These are phyloP conservation scores for Wickerhamomyces ciferrii DNA, from an alignment of 805 yeast genomes.

Conservation along the genomic window DNA sequence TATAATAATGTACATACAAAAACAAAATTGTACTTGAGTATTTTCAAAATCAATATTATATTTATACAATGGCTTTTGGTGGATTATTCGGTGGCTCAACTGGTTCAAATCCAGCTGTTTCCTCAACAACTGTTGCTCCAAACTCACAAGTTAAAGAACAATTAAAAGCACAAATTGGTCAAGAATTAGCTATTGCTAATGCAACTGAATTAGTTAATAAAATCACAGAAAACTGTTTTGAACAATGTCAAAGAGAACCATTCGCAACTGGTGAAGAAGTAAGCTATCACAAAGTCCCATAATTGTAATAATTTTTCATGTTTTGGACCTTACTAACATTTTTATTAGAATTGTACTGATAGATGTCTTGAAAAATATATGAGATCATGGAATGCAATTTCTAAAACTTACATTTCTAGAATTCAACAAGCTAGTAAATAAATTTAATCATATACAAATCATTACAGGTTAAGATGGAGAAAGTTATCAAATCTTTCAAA, in stretches of 20 bases:
- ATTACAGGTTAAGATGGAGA: background rate
- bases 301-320: background rate
- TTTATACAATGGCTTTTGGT: slow-evolving; percentile 23
- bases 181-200: slow-evolving; percentile 86
- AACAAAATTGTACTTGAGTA: too few relatives aligned
- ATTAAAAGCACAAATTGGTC: slow-evolving; percentile 65
- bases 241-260: slow-evolving; percentile 67
- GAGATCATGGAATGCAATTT: slow-evolving; percentile 85
- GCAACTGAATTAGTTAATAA: slow-evolving; percentile 84
- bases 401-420: slow-evolving; percentile 70
- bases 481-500: too few relatives aligned
- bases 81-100: slow-evolving; percentile 24
- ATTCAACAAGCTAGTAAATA: slow-evolving; percentile 46
- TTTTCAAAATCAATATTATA: too few relatives aligned
- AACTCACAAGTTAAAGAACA: slow-evolving; percentile 49
- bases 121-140: slow-evolving; percentile 16
- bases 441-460: background rate
- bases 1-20: too few relatives aligned
- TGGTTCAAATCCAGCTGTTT: slow-evolving; percentile 17
- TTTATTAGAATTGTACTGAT: slow-evolving; percentile 49
- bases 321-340: slow-evolving; percentile 2
- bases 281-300: slow-evolving; percentile 3
- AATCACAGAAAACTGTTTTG: slow-evolving; percentile 82
- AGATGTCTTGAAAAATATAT: slow-evolving; percentile 84
- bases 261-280: slow-evolving; percentile 48